Conservation (phyloP, 1,284 basidiomycete genomes). For the Leucoagaricus sp. region DNA sequence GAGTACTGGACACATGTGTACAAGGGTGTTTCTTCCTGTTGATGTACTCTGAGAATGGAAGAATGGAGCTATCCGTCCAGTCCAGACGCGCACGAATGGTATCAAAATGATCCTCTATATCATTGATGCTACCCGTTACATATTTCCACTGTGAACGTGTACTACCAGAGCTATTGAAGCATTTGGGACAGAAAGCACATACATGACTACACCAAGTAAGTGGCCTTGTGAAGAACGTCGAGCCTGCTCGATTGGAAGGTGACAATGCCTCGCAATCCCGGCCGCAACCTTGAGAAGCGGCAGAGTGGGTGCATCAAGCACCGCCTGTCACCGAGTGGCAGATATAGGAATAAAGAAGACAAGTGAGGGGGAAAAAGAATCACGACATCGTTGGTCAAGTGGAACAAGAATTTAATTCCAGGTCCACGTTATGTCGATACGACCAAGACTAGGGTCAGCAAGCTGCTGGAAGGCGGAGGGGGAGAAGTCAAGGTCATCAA, state of each 20-base stretch:
- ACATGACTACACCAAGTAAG: constrained; percentile 30
- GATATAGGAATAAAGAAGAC: constrained; percentile 12
- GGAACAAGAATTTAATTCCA: constrained; percentile 34
- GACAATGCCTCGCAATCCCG: constrained; percentile 12
- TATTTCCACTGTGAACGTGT: not conserved
- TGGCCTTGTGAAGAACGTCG: constrained; percentile 15
- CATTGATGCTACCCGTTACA: constrained; percentile 6
- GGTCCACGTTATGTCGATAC: constrained; percentile 54
- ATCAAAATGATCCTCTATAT: constrained; percentile 3
- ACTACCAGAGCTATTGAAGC: constrained; percentile 15
- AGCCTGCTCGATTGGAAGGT: constrained; percentile 23
- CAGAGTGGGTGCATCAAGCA: constrained; percentile 27
- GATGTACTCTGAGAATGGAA: not conserved
- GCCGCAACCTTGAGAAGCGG: constrained; percentile 10
- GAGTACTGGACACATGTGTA: constrained; percentile 43
- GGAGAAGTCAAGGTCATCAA: constrained; percentile 59
- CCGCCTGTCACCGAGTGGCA: constrained; percentile 21
- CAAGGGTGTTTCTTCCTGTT: constrained; percentile 5
- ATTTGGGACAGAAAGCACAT: constrained; percentile 18
- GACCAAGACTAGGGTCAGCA: constrained; percentile 44
- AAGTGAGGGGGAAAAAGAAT: constrained; percentile 10
- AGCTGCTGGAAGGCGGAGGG: constrained; percentile 51
- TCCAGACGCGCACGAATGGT: not conserved
- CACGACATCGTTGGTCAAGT: constrained; percentile 5
- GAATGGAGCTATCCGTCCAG: constrained; percentile 1